These are phyloP conservation scores for Saturnispora diversa DNA, from an alignment of 805 yeast species.

Conservation along the genomic window DNA sequence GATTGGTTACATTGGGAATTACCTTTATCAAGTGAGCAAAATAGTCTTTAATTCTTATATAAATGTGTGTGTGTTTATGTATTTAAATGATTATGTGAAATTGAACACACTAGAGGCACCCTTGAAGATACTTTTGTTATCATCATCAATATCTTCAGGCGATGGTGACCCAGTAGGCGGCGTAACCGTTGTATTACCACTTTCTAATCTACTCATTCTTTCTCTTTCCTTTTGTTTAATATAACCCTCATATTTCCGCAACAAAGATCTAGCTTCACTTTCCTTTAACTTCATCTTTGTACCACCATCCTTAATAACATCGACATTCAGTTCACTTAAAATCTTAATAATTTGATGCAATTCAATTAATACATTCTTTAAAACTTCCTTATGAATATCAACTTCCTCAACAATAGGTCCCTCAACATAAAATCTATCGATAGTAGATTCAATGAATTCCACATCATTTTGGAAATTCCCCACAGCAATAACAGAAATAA, in stretches of 20 bases:
- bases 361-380: conserved; percentile 55
- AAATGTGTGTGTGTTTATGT: too few relatives aligned
- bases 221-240: conserved; percentile 16
- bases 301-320: conserved; percentile 38
- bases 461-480: conserved; percentile 75
- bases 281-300: conserved; percentile 32
- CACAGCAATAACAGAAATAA: conserved; percentile 53
- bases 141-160: conserved; percentile 12
- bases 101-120: conserved; percentile 17
- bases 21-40: conserved; percentile 26
- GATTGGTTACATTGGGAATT: conserved; percentile 91
- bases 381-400: conserved; percentile 15
- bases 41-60: conserved; percentile 7
- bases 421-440: conserved; percentile 10
- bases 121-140: conserved; percentile 23
- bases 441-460: conserved; percentile 52
- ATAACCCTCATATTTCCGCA: conserved; percentile 43
- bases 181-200: background rate
- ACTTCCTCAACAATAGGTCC: conserved; percentile 5
- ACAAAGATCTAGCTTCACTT: conserved; percentile 56
- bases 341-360: conserved; percentile 73
- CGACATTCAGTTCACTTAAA: conserved; percentile 54
- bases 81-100: conserved; percentile 9
- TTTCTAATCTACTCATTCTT: conserved; percentile 1
- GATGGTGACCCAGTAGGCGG: conserved; percentile 1